A percentile compares a stretch with the other conserved stretches of the same genome.
These are phyloP conservation scores for Physcomitrium patens DNA, from an alignment of 225 moss, liverwort and hornwort genomes.

Conservation along the genomic window DNA sequence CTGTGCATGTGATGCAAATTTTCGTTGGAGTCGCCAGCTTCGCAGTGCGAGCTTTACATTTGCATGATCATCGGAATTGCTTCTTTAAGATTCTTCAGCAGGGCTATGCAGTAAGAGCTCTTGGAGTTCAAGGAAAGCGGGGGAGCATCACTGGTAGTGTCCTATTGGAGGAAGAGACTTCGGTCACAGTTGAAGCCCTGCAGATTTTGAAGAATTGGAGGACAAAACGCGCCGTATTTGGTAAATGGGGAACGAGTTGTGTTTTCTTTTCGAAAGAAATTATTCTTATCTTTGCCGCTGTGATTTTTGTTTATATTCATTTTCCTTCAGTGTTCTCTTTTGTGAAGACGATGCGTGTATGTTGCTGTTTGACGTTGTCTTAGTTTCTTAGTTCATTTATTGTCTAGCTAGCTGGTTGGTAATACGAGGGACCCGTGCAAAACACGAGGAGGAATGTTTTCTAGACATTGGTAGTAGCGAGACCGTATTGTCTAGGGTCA, in stretches of 20 bases:
- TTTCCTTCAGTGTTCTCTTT: not conserved
- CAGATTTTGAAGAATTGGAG: not conserved
- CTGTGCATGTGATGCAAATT: conserved; percentile 18
- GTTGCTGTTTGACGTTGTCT: not conserved
- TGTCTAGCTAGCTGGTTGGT: conserved; percentile 4
- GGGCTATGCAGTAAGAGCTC: not conserved
- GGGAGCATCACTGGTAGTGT: not conserved
- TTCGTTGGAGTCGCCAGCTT: conserved; percentile 23
- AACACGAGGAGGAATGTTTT: too few species aligned
- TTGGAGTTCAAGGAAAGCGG: not conserved
- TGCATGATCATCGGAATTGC: conserved; percentile 3
- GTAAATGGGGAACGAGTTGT: conserved; percentile 13
- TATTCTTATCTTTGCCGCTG: not conserved
- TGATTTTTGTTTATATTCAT: not conserved
- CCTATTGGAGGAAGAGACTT: not conserved
- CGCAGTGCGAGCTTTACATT: conserved; percentile 19
- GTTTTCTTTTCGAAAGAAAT: too few species aligned
- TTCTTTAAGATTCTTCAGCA: not conserved
- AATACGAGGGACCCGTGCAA: not conserved
- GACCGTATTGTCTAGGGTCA: not conserved
- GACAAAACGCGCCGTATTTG: conserved; percentile 12
- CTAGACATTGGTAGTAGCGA: not conserved
- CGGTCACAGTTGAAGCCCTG: not conserved
- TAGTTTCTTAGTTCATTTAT: not conserved
- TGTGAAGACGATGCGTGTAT: not conserved